Base-by-base conservation (phyloP, 2,329 filamentous ascomycete species). In the Penicillium sp. region DNA sequence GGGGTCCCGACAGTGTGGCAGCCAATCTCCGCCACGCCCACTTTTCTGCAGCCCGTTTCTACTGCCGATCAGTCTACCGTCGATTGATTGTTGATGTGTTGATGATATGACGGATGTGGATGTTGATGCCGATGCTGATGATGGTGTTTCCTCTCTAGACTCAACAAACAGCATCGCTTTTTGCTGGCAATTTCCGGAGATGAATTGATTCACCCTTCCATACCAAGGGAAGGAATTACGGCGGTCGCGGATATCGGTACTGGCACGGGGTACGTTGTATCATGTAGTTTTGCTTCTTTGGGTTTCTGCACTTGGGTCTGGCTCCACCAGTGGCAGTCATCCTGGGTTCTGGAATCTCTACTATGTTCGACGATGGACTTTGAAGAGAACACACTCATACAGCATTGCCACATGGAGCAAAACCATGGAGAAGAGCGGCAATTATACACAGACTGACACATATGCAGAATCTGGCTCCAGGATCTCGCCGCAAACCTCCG, bases 201-300 rank as follows among this genome's bases (percentile, higher is more conserved):
- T 3, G 53, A 55, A 2, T 50, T 65, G 4, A 58, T 73, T 16
- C 67, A 72, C 40, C 60, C 70, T 3, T 71, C 66, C 1, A 72
- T 73, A 19, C 60, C 68, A 0, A 55, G 41, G 11, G 59, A 60
- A 4, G 44, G 57, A 1, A 46, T 72, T 11, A 56, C 55, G 1
- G 35, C 61, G 3, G 50, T 73, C 10, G 70, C 70, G 10, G 70
- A 73, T 39, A 19, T 71, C 7, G 70, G 61, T 3, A 71, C 70
- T n/a, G 70, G 70, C 4, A 73, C 70, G 4, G 70, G 70, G 69
- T 71, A 63, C 19, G 56, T 60, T 22, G 6, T 43, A 22, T 9
- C 31, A 31, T 10, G 31, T 19, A 6, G 10, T 22, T 43, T 22
- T 11, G 11, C 13, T 43, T 43, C 40, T 43, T 43, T 7, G 19